Evolutionary conservation across 2,329 filamentous ascomycete genomes (phyloP).

Genomic region (Neonectria ditissima): DNA sequence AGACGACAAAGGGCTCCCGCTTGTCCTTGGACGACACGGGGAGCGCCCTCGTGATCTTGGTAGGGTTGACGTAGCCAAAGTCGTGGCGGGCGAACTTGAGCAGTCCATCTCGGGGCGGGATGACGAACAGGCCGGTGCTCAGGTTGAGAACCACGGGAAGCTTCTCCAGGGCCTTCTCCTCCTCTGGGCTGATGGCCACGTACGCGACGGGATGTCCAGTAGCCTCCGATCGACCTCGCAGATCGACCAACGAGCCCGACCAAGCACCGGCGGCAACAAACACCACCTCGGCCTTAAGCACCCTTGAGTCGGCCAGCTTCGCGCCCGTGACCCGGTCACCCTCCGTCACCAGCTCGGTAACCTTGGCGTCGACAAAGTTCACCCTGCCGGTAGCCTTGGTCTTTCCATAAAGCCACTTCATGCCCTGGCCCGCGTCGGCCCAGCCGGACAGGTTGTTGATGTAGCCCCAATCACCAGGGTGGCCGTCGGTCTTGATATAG

Average conservation of each 20-base stretch:
- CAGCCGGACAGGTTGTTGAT: slow-evolving; percentile 81
- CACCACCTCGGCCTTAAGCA: slow-evolving; percentile 73
- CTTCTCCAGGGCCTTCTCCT: slow-evolving; percentile 72
- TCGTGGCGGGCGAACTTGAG: slow-evolving; percentile 78
- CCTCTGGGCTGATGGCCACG: slow-evolving; percentile 76
- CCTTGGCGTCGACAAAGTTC: slow-evolving; percentile 64
- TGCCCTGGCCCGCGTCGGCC: slow-evolving; percentile 80
- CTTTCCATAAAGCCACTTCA: slow-evolving; percentile 71
- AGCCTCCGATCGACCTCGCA: slow-evolving; percentile 80
- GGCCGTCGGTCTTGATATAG: slow-evolving; percentile 60
- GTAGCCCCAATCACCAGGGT: slow-evolving; percentile 76
- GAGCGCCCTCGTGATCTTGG: slow-evolving; percentile 50
- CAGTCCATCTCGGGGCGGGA: slow-evolving; percentile 71
- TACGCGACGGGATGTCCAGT: slow-evolving; percentile 88
- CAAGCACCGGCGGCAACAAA: slow-evolving; percentile 90
- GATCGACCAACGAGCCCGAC: slow-evolving; percentile 81
- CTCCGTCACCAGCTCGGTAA: slow-evolving; percentile 55
- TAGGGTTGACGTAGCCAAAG: slow-evolving; percentile 74
- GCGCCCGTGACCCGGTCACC: slow-evolving; percentile 66
- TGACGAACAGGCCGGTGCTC: slow-evolving; percentile 77
- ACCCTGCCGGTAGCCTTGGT: slow-evolving; percentile 68
- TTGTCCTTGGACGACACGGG: slow-evolving; percentile 45
- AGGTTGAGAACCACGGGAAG: slow-evolving; percentile 82
- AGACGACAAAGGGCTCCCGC: slow-evolving; percentile 49
- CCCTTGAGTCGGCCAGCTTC: slow-evolving; percentile 48